Percentiles rank a stretch among this genome's conserved stretches.
Conservation (phyloP, 2,329 filamentous ascomycete genomes). For the Aspergillus cejpii region DNA sequence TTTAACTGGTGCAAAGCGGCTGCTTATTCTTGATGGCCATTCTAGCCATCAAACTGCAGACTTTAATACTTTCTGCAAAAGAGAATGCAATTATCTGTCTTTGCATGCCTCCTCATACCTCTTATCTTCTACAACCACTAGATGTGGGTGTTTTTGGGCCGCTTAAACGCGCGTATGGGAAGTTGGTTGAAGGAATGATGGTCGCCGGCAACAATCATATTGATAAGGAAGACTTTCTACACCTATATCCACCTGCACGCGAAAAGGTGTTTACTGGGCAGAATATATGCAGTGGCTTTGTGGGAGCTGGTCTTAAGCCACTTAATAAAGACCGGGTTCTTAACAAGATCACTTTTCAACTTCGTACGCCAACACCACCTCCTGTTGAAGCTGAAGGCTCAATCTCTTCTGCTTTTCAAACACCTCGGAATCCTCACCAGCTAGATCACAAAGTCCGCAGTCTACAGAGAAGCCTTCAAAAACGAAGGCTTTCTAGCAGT, state of each 20-base stretch:
- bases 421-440: too few relatives aligned
- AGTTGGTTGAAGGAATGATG: conserved; percentile 18
- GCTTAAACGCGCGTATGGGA: conserved; percentile 30
- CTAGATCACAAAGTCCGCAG: too few relatives aligned
- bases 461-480: too few relatives aligned
- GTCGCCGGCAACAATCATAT: conserved; percentile 26
- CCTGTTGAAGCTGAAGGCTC: too few relatives aligned
- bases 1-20: conserved; percentile 23
- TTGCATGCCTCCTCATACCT: conserved; percentile 33
- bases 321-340: conserved; percentile 26
- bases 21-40: conserved; percentile 38
- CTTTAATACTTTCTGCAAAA: conserved; percentile 33
- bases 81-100: conserved; percentile 35
- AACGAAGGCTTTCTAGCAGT: too few relatives aligned
- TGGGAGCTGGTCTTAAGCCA: conserved; percentile 22
- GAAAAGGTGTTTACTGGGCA: neutral
- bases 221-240: conserved; percentile 9
- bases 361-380: too few relatives aligned
- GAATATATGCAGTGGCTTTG: conserved; percentile 5
- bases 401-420: too few relatives aligned
- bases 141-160: conserved; percentile 35
- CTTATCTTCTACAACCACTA: conserved; percentile 37
- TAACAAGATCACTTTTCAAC: conserved; percentile 5
- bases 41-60: conserved; percentile 29
- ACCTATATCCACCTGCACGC: conserved; percentile 3